Evolutionary conservation across 2,329 filamentous ascomycete genomes (phyloP).

Genomic region (Neurospora sp.): DNA sequence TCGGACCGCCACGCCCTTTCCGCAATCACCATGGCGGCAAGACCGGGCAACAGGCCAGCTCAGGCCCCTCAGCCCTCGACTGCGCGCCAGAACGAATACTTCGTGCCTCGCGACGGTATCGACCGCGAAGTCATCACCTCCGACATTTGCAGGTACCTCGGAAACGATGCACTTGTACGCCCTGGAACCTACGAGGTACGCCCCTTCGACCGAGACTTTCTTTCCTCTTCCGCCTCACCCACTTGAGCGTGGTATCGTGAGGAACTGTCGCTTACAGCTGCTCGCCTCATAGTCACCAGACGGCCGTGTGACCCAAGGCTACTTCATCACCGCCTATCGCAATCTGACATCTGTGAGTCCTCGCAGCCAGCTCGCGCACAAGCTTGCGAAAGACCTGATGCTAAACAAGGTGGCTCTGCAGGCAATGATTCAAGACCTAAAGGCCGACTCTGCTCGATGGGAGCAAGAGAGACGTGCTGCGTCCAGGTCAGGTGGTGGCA

Average conservation of each 20-base stretch:
- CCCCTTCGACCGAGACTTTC: constrained; percentile 13
- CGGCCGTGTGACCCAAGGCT: constrained; percentile 57
- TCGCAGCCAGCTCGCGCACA: background rate
- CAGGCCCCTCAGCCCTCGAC: constrained; percentile 28
- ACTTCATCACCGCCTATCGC: constrained; percentile 70
- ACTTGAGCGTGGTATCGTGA: constrained; percentile 2
- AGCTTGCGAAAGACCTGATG: background rate
- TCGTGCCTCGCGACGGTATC: constrained; percentile 71
- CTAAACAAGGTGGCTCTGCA: constrained; percentile 18
- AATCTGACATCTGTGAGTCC: constrained; percentile 65
- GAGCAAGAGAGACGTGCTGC: constrained; percentile 50
- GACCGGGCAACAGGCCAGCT: constrained; percentile 25
- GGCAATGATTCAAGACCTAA: constrained; percentile 56
- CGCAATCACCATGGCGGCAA: constrained; percentile 30
- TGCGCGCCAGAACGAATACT: constrained; percentile 64
- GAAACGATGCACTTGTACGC: constrained; percentile 71
- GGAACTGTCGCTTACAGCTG: constrained; percentile 3
- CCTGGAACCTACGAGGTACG: constrained; percentile 64
- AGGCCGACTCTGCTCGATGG: constrained; percentile 53
- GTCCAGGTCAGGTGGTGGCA: constrained; percentile 30
- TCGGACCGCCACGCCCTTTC: background rate
- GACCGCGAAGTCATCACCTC: constrained; percentile 76
- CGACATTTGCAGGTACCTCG: constrained; percentile 76
- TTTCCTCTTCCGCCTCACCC: constrained; percentile 4
- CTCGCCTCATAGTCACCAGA: constrained; percentile 32